Evolutionary conservation across 208 protist species (phyloP), one percentile per base, ranked within the genome.

Genomic region (Borovskyia barvae): DNA sequence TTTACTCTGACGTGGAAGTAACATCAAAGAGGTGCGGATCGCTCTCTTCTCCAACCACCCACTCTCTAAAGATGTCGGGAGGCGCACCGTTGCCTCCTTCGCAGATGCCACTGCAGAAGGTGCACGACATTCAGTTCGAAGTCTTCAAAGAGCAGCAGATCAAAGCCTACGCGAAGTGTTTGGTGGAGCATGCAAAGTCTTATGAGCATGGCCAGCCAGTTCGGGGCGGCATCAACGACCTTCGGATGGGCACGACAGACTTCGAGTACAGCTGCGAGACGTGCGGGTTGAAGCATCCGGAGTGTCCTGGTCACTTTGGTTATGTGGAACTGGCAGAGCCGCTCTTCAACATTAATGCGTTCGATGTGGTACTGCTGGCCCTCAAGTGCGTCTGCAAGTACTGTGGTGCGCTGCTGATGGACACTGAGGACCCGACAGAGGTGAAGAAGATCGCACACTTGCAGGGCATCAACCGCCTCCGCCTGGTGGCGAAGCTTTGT

Each of bases 221-320:
- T 17, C 85, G 77, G 3, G 86, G 85, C 24, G 87, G 90, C 42
- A 90, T 93, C 59, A 89, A 90, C 60, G 90, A 96, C 61, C 85
- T 92, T 12, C 86, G 90, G 47, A 90, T 96, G 82, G 90, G 90
- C 40, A 88, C 75, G 29, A 93, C 87, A 20, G 86, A 93, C 72
- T 89, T 87, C 48, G 85, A 95, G 43, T 78, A 85, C 58, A 69
- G 62, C 45, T 95, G 90, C 55, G 84, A 90, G 57, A 94, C 86
- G 33, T 95, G 90, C 69, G 70, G 82, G 17, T 69, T 83, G 54
- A 78, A 72, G 37, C 82, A 93, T 56, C 83, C 84, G 9, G 80
- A 92, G 45, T 95, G 90, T 66, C 97, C 97, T 2, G 99, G 99
- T 8, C 98, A 99, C 78, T 99, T 99, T 74, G 98, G 98, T n/a